phyloP scores from a whole-genome alignment of 2,329 filamentous ascomycete species.

The Sclerotinia trifoliorum region DNA sequence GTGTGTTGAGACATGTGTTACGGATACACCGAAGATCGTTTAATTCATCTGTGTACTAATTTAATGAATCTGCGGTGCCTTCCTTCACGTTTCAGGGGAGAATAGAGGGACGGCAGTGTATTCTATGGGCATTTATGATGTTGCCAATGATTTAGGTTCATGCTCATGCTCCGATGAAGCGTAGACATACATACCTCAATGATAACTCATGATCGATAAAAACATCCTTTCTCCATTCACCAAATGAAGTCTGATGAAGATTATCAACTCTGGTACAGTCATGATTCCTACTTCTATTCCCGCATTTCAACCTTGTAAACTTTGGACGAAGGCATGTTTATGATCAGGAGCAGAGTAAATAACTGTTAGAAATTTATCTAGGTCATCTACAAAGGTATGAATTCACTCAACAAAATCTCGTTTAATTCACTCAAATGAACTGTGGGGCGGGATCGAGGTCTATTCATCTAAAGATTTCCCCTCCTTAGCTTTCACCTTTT shows the following conservation, averaged over 20 bases:
- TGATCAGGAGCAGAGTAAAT: background rate
- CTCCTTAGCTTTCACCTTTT: background rate
- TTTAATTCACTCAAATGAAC: background rate
- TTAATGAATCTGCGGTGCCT: background rate
- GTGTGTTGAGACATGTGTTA: background rate
- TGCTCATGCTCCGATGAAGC: background rate
- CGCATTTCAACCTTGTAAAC: background rate
- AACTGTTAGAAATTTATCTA: background rate
- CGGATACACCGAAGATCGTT: background rate
- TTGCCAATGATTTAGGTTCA: background rate
- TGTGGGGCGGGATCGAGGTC: background rate
- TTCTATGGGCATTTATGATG: background rate
- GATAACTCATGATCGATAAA: background rate
- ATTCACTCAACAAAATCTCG: background rate
- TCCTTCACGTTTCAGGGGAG: background rate
- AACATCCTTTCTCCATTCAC: background rate
- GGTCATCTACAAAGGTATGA: background rate
- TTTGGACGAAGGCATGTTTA: background rate
- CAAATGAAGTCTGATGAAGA: background rate
- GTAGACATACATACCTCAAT: too few relatives aligned
- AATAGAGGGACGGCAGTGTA: background rate
- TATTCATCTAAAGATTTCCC: background rate
- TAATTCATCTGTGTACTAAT: background rate
- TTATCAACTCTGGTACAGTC: background rate
- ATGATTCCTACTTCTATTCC: background rate